Evolutionary conservation across 768 basidiomycete species (phyloP), one percentile per base, ranked within the genome.

Genomic region (Hericium coralloides): DNA sequence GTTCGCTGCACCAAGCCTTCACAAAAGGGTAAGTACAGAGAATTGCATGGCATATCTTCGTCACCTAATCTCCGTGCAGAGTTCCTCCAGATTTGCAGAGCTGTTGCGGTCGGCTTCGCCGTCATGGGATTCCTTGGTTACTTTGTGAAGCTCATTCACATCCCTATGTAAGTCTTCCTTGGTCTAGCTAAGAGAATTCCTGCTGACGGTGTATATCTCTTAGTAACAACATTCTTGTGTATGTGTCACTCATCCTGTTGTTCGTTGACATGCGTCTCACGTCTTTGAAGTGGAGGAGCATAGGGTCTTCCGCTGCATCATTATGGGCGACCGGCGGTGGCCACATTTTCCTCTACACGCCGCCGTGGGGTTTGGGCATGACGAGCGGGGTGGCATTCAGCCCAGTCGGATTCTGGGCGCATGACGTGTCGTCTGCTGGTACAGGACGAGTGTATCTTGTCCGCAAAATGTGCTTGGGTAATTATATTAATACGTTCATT

Each of bases 101-200:
- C 97, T 37, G 93, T 99, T 55, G 94, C 94, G 2, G 86, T 98
- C 59, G 97, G 97, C 14, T 99, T 99, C 67, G 92, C 87, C 52
- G 91, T 99, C 63, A 98, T 98, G 95, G 97, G 97, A 15, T 95
- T 98, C 80, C 94, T 99, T 70, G 97, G 97, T 15, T 99, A 95
- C 77, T 88, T 98, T 68, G 95, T 97, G 63, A 98, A 98, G 73
- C 84, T 98, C 63, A 94, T 98, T 65, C 94, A 98, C 73, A 97
- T 95, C 72, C 94, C 95, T 65, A 95, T 97, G 94, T 95, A 64
- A 76, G 94, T 83, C 31, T 38, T 54, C 54, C 39, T 52, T 41
- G 31, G 45, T 36, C 15, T 49, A 17, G 20, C n/a, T 52, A 52
- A 12, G 48, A 22, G 26, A 12, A 50, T 22, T 10, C 10, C 15